Conservation (phyloP, 768 basidiomycete genomes). For the Boletellus emodensis region DNA sequence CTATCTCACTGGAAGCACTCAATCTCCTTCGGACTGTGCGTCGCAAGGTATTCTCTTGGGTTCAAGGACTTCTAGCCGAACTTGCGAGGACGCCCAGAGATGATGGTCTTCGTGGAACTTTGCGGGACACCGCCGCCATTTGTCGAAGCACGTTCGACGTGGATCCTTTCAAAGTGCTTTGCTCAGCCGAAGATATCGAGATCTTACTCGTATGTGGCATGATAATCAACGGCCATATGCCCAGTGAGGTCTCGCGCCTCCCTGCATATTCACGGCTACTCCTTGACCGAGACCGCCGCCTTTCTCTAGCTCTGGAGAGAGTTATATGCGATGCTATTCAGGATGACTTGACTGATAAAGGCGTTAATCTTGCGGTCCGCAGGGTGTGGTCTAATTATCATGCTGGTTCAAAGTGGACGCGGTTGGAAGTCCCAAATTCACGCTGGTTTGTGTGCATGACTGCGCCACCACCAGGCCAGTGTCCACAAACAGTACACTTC, state of each 20-base stretch:
- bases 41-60: slow-evolving; percentile 33
- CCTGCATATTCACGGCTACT: slow-evolving; percentile 17
- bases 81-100: slow-evolving; percentile 7
- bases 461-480: neutral
- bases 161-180: slow-evolving; percentile 13
- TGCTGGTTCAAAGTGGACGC: slow-evolving; percentile 23
- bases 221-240: slow-evolving; percentile 30
- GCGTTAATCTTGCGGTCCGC: slow-evolving; percentile 29
- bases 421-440: slow-evolving; percentile 14
- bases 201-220: too few species aligned
- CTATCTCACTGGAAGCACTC: slow-evolving; percentile 19
- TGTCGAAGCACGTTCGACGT: slow-evolving; percentile 31
- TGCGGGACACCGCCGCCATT: slow-evolving; percentile 18
- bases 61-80: slow-evolving; percentile 20
- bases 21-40: slow-evolving; percentile 31
- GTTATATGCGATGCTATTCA: slow-evolving; percentile 12
- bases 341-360: slow-evolving; percentile 2
- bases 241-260: slow-evolving; percentile 3
- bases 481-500: slow-evolving; percentile 33
- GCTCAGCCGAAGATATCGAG: slow-evolving; percentile 23
- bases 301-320: slow-evolving; percentile 30
- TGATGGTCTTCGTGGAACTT: neutral
- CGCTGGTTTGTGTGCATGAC: slow-evolving; percentile 33
- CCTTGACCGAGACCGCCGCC: slow-evolving; percentile 29
- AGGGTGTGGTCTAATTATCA: slow-evolving; percentile 31